phyloP scores from a whole-genome alignment of 208 protist genomes.

The Leishmania gerbilli region DNA sequence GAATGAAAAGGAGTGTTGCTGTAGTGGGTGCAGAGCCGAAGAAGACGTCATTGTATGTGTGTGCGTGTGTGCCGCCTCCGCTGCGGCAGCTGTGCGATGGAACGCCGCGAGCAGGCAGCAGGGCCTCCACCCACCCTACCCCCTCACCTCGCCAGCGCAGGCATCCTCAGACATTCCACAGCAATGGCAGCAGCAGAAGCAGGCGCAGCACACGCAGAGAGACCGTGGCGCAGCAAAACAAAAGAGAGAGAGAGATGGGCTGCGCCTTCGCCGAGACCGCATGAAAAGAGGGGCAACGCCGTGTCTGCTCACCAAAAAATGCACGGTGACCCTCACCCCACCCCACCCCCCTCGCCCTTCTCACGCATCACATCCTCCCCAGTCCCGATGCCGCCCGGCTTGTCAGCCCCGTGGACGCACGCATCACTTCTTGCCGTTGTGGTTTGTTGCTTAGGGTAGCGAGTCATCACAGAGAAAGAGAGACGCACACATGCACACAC shows the following conservation, averaged over 20 bases:
- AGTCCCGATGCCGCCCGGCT: background rate
- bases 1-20: background rate
- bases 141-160: too few species aligned
- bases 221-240: background rate
- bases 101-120: background rate
- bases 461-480: constrained; percentile 1
- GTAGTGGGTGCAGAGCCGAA: background rate
- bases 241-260: background rate
- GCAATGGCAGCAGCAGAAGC: too few species aligned
- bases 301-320: background rate
- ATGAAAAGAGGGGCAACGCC: background rate
- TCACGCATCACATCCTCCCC: too few species aligned
- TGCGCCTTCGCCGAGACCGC: background rate
- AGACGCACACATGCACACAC: background rate
- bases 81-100: background rate
- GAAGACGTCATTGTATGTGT: background rate
- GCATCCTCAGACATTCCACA: too few species aligned
- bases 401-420: background rate
- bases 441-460: background rate
- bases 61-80: background rate
- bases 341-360: background rate
- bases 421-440: background rate
- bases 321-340: background rate
- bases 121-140: too few species aligned
- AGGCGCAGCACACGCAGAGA: background rate